Conservation (phyloP, 78 protist genomes). For the Creolimax fragrantissima region DNA sequence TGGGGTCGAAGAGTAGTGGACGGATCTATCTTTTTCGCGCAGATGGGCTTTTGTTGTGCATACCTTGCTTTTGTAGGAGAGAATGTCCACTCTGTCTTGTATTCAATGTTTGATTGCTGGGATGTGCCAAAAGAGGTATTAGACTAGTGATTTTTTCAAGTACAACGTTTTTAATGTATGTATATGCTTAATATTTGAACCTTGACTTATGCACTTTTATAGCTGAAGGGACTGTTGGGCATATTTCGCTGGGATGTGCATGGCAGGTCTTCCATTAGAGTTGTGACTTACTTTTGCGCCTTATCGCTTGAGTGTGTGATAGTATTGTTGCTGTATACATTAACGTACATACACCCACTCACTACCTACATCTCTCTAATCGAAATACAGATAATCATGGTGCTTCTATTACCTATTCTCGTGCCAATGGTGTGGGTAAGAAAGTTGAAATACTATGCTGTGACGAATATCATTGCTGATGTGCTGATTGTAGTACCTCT, state of each 20-base stretch:
- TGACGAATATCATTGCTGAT: conserved; percentile 32
- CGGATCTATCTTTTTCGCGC: conserved; percentile 4
- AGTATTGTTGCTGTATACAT: too few relatives aligned
- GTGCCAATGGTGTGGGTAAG: conserved; percentile 29
- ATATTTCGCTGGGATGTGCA: too few relatives aligned
- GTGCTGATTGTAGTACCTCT: conserved; percentile 11
- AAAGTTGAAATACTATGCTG: conserved; percentile 3
- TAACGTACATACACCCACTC: too few relatives aligned
- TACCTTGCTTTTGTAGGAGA: conserved; percentile 23
- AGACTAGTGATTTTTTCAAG: not conserved
- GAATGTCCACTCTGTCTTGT: conserved; percentile 3
- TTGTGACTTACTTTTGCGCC: too few relatives aligned
- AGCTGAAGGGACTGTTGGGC: too few relatives aligned
- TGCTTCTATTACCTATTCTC: not conserved
- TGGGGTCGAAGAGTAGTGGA: conserved; percentile 18
- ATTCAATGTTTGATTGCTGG: not conserved
- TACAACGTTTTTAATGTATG: not conserved
- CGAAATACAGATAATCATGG: not conserved
- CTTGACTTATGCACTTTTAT: not conserved
- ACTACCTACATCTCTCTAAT: too few relatives aligned
- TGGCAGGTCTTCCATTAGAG: too few relatives aligned
- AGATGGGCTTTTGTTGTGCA: conserved; percentile 35
- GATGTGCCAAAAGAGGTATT: not conserved
- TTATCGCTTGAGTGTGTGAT: too few relatives aligned
- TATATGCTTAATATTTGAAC: not conserved